Evolutionary conservation across 164 flowering plant genomes (phyloP).

Genomic region (Nelumbo lutea): DNA sequence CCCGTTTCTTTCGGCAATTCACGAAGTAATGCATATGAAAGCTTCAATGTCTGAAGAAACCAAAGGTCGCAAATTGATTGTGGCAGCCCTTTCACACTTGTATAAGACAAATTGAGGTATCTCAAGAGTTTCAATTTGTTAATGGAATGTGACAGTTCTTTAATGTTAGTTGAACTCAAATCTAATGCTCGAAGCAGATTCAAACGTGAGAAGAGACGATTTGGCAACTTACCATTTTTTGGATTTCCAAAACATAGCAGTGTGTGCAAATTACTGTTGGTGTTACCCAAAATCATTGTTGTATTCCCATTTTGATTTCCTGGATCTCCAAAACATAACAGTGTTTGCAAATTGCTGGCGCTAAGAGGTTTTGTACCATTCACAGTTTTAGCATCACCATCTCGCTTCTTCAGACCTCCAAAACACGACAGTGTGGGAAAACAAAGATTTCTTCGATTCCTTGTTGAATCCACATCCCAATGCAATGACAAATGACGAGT

Average conservation of each 20-base stretch:
- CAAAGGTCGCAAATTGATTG: background rate
- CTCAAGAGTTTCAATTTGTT: slow-evolving; percentile 2
- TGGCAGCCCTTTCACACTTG: background rate
- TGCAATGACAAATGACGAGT: background rate
- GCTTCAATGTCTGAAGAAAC: background rate
- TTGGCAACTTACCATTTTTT: background rate
- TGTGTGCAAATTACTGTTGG: background rate
- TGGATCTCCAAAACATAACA: no score
- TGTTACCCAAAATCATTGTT: no score
- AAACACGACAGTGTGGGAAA: background rate
- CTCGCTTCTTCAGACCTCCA: background rate
- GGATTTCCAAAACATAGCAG: background rate
- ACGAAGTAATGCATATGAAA: background rate
- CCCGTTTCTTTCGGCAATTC: background rate
- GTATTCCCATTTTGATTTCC: no score
- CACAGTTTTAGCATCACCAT: no score
- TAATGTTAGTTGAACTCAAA: background rate
- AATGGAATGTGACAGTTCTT: slow-evolving; percentile 3
- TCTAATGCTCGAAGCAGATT: slow-evolving; percentile 8
- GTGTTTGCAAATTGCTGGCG: no score
- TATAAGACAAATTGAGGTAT: slow-evolving; percentile 4
- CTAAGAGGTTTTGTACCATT: no score
- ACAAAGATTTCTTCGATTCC: background rate
- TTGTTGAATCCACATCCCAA: background rate
- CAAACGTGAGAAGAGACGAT: background rate